Base-by-base conservation (phyloP, 176 grass and related monocot genomes). In the Thinopyrum elongatum region DNA sequence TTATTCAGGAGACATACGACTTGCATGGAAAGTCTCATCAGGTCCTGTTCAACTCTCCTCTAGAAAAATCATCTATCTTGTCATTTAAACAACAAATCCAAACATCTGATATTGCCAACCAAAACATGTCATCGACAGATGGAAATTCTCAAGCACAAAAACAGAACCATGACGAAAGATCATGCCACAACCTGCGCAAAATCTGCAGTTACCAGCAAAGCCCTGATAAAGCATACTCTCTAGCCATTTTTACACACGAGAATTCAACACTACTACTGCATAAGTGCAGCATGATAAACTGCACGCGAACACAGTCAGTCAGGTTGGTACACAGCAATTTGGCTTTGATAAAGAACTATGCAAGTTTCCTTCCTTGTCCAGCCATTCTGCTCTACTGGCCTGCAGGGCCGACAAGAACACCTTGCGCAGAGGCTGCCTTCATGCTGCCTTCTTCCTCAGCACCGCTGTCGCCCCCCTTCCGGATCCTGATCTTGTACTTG, bases 401-500 rank as follows among this genome's bases (percentile, higher is more conserved):
- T 0, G 92, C 96, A 57, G 97, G 94, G 2, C 94, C 94, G 9
- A 99, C 94, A 72, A 99, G 97, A 59, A 99, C 94, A 26, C 97
- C 94, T 53, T 99, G 94, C 0, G 92, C 88, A n/a, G 92, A 83
- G 9, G 90, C 94, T 84, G 88, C 94, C 76, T 92, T 94, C 84
- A 39, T 89, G 49, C 66, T 71, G 14, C 71, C 72, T 79, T 90
- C 91, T 2, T 93, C 89, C 16, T 79, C 78, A 0, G 86, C 13
- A 0, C 88, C 64, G 9, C 8, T 89, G 44, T 92, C 95, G 1
- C 76, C 88, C 55, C 76, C 88, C 62, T 88, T 93, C 70, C 44
- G 90, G 65, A 94, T 96, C 61, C 92, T 92, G 78, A 99, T 99
- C 90, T 99, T 94, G 81, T 94, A 96, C 88, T 91, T 99, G 49